These are phyloP conservation scores for Paraglomus brasilianum DNA, from an alignment of 192 early-diverging fungal genomes.

Conservation along the genomic window DNA sequence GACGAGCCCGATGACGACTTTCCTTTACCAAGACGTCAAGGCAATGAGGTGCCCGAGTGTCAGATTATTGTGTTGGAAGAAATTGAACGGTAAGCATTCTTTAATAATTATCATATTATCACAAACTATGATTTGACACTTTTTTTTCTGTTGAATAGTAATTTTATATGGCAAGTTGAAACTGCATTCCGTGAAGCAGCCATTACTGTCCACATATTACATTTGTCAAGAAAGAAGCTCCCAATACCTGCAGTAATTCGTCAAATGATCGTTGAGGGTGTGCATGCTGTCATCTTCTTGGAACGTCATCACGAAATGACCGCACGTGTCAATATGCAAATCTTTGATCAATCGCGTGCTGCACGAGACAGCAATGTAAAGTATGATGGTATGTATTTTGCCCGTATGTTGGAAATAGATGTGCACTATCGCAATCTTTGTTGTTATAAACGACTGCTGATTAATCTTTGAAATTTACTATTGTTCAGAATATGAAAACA, in stretches of 20 bases:
- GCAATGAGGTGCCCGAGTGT: slow-evolving; percentile 33
- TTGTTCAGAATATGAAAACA: slow-evolving; percentile 32
- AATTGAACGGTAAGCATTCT: slow-evolving; percentile 26
- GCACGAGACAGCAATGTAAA: slow-evolving; percentile 32
- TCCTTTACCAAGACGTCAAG: slow-evolving; percentile 32
- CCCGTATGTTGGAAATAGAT: neutral
- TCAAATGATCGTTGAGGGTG: slow-evolving; percentile 37
- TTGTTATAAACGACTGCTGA: no score
- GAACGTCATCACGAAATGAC: slow-evolving; percentile 21
- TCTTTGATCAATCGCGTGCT: slow-evolving; percentile 30
- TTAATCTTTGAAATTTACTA: neutral
- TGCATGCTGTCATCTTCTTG: slow-evolving; percentile 32
- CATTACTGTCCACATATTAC: slow-evolving; percentile 30
- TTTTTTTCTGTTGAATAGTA: slow-evolving; percentile 6
- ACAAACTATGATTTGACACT: neutral
- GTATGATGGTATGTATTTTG: slow-evolving; percentile 33
- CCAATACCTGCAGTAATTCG: slow-evolving; percentile 30
- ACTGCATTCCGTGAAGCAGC: slow-evolving; percentile 29
- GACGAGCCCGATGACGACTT: slow-evolving; percentile 32
- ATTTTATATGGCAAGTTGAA: slow-evolving; percentile 32
- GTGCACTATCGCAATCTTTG: neutral
- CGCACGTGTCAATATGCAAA: slow-evolving; percentile 31
- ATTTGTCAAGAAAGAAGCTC: slow-evolving; percentile 30
- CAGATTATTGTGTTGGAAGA: slow-evolving; percentile 35
- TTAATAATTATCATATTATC: neutral